Evolutionary conservation across 257 asterid genomes (phyloP).

Genomic region (Coffea canephora): DNA sequence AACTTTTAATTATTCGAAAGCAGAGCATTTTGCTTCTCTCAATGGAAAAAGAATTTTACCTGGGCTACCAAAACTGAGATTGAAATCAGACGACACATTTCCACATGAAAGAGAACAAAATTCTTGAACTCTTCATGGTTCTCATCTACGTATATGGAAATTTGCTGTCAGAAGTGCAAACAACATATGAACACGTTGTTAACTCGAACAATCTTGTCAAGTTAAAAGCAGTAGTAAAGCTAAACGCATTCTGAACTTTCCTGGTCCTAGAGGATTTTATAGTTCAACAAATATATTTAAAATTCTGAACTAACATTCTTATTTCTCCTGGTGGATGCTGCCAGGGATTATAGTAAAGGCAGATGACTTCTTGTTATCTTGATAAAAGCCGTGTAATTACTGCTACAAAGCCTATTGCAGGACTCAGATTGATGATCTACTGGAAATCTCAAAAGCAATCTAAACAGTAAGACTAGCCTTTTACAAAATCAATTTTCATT

Average conservation of each 20-base stretch:
- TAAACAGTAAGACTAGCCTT: no score
- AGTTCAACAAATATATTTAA: background rate
- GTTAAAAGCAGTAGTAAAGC: background rate
- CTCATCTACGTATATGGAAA: constrained; percentile 4
- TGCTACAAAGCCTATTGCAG: background rate
- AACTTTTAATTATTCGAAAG: background rate
- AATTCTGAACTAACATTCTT: background rate
- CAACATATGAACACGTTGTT: background rate
- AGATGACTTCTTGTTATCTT: background rate
- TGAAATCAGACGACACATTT: background rate
- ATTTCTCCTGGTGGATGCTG: background rate
- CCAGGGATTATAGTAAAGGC: no score
- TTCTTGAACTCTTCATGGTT: constrained; percentile 1
- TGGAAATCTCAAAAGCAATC: background rate
- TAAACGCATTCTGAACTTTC: no score
- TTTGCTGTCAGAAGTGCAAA: constrained; percentile 1
- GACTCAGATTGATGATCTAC: background rate
- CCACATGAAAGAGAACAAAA: constrained; percentile 9
- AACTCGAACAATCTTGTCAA: background rate
- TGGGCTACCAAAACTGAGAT: constrained; percentile 1
- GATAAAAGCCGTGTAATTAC: background rate
- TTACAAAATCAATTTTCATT: no score
- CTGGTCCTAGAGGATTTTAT: background rate
- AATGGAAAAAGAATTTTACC: background rate
- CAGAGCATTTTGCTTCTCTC: background rate